Conservation (phyloP, 768 basidiomycete genomes). For the Tylopilus subfusipes region DNA sequence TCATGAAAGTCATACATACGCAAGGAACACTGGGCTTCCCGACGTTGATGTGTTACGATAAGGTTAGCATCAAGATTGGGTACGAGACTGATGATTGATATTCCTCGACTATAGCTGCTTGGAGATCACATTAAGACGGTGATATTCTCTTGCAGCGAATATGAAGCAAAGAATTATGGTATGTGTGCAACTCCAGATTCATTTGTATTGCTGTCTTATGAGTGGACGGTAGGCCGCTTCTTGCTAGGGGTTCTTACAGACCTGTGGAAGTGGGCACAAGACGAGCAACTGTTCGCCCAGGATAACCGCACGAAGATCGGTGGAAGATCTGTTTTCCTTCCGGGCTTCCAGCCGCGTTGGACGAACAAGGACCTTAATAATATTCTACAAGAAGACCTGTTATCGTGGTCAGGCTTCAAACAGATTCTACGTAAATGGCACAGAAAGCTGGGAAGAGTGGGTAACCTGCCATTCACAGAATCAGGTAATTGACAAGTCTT, state of each 20-base stretch:
- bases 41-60: constrained; percentile 81
- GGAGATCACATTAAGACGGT: constrained; percentile 80
- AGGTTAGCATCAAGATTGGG: constrained; percentile 40
- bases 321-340: constrained; percentile 58
- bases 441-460: constrained; percentile 65
- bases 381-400: constrained; percentile 46
- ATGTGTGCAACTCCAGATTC: constrained; percentile 38
- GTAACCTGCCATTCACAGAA: constrained; percentile 15
- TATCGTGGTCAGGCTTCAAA: constrained; percentile 71
- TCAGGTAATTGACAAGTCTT: not conserved
- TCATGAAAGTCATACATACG: constrained; percentile 83
- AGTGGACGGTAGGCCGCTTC: constrained; percentile 67
- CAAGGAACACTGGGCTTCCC: constrained; percentile 89
- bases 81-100: not conserved
- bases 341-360: constrained; percentile 63
- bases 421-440: constrained; percentile 82
- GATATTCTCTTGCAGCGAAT: constrained; percentile 92
- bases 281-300: constrained; percentile 69
- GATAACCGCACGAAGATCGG: constrained; percentile 65
- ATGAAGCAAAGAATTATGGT: constrained; percentile 95
- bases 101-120: constrained; percentile 54
- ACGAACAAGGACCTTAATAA: constrained; percentile 39
- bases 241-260: constrained; percentile 75
- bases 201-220: not conserved
- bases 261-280: constrained; percentile 73